Base-by-base conservation (phyloP, 2,329 filamentous ascomycete species). In the Biscogniauxia mediterranea region DNA sequence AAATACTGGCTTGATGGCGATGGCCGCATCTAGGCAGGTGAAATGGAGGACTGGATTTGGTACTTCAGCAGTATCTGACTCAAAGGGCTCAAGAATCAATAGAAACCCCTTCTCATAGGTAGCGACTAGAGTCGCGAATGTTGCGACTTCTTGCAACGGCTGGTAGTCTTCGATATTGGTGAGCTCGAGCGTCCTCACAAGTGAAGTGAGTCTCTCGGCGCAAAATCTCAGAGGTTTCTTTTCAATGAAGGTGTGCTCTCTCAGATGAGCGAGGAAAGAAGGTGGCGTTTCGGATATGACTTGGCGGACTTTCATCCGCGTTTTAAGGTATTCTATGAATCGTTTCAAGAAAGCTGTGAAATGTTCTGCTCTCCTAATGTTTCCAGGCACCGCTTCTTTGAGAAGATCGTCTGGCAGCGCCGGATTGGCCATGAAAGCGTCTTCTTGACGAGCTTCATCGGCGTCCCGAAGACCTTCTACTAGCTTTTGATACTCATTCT, bases 91-190 rank as follows among this genome's bases (percentile, higher is more conserved):
- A n/a, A 98, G 83, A 54, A 99, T 99, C 32, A 99, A 85, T 5
- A 97, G 81, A 69, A 99, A 99, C 0, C 95, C 95, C 65, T 93
- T 97, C 68, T 99, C 95, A 72, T 99, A 99, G 0, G 95, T 99
- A 38, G 95, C 92, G 21, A 96, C 92, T 0, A 99, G 83, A 0
- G 95, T 99, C 9, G 95, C 95, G 76, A 99, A 99, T 0, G 93
- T 97, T 20, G 96, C 96, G 7, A 99, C 94, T 78, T 99, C 94
- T 79, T 99, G 95, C 0, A 99, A 82, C 5, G 95, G 91, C 69
- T 97, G 93, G 73, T 96, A 99, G 74, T 99, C 96, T 78, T 99
- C 95, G 63, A 99, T 97, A 69, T 96, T 98, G 32, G 94, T 96
- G 61, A 99, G 87, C 75, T 99, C 95, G 17, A 99, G 84, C 0